Evolutionary conservation across 78 protist species (phyloP).

Genomic region (Polysphondylium violaceum): DNA sequence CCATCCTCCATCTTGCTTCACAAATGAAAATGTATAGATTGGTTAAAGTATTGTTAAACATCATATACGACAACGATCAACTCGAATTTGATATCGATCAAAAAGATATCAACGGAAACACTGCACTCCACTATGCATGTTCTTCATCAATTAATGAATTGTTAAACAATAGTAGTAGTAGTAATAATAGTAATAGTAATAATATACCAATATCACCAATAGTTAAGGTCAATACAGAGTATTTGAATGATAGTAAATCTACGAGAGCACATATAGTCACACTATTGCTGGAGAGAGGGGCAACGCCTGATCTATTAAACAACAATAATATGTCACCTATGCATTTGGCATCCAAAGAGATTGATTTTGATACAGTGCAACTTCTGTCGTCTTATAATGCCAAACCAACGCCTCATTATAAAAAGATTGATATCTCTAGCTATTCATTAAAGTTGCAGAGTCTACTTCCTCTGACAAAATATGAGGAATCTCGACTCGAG

Average conservation of each 20-base stretch:
- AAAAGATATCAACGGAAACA: slow-evolving; percentile 39
- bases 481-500: slow-evolving; percentile 12
- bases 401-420: slow-evolving; percentile 25
- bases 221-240: too few relatives aligned
- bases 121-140: slow-evolving; percentile 67
- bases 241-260: slow-evolving; percentile 38
- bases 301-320: neutral
- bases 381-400: too few relatives aligned
- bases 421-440: slow-evolving; percentile 1
- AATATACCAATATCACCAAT: too few relatives aligned
- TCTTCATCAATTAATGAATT: slow-evolving; percentile 16
- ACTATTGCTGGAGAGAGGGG: slow-evolving; percentile 23
- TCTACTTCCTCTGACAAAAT: neutral
- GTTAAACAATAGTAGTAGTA: neutral
- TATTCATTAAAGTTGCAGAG: slow-evolving; percentile 45
- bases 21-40: slow-evolving; percentile 11
- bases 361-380: slow-evolving; percentile 19
- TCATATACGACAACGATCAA: slow-evolving; percentile 4
- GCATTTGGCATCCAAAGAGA: slow-evolving; percentile 28
- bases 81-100: slow-evolving; percentile 26
- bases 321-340: slow-evolving; percentile 15
- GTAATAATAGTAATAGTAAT: neutral
- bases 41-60: slow-evolving; percentile 22
- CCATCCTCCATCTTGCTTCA: slow-evolving; percentile 45
- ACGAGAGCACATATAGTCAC: neutral